phyloP scores from a whole-genome alignment of 805 yeast species.

The Wickerhamiella nectarea region DNA sequence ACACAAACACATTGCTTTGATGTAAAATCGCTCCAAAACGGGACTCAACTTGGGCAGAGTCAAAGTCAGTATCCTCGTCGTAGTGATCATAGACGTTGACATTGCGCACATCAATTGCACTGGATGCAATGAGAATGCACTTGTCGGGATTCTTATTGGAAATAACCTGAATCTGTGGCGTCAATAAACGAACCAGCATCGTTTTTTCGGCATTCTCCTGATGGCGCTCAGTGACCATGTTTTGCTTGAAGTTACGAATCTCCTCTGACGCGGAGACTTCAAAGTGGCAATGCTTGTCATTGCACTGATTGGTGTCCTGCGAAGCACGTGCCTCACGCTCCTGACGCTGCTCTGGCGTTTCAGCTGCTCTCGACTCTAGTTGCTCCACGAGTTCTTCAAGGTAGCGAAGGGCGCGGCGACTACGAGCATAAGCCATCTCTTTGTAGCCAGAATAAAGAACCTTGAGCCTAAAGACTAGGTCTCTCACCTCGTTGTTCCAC shows the following conservation, averaged over 20 bases:
- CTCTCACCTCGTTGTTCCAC: slow-evolving; percentile 64
- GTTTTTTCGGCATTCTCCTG: slow-evolving; percentile 34
- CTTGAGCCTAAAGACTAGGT: slow-evolving; percentile 47
- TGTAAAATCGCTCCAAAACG: slow-evolving; percentile 56
- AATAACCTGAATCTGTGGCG: slow-evolving; percentile 72
- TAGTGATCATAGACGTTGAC: slow-evolving; percentile 43
- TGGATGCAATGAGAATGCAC: slow-evolving; percentile 59
- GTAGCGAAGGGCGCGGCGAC: slow-evolving; percentile 37
- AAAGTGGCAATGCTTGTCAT: neutral
- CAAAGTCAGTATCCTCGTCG: slow-evolving; percentile 28
- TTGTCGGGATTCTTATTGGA: slow-evolving; percentile 39
- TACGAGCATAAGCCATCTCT: slow-evolving; percentile 32
- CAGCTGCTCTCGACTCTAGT: slow-evolving; percentile 19
- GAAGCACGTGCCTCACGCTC: neutral
- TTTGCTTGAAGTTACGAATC: slow-evolving; percentile 23
- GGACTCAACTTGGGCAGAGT: slow-evolving; percentile 41
- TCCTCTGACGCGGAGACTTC: slow-evolving; percentile 5
- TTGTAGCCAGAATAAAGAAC: slow-evolving; percentile 35
- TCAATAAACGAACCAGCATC: slow-evolving; percentile 50
- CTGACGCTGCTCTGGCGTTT: neutral
- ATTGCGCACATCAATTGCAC: slow-evolving; percentile 52
- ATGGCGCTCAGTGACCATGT: slow-evolving; percentile 30
- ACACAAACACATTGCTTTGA: slow-evolving; percentile 59
- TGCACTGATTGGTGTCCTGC: neutral
- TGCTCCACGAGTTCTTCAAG: slow-evolving; percentile 38